phyloP scores from a whole-genome alignment of 257 asterid species.

The Solanum chiquidenum region DNA sequence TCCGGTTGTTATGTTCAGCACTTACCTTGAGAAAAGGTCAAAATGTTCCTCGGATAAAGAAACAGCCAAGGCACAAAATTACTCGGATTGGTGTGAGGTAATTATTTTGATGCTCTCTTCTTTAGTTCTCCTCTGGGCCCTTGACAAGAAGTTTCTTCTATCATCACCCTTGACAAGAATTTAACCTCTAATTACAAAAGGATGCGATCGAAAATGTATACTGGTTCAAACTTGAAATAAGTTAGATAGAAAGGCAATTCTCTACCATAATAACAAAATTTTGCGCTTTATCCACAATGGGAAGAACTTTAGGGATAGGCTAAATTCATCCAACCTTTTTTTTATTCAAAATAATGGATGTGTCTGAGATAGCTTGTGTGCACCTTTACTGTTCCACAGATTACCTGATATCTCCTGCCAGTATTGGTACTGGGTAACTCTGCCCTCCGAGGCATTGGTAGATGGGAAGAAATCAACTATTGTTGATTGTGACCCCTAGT shows the following conservation, averaged over 20 bases:
- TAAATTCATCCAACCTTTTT: not conserved
- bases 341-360: not conserved
- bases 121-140: not conserved
- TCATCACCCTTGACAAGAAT: not conserved
- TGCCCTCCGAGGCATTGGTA: not conserved
- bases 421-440: not conserved
- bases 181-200: not conserved
- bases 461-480: not conserved
- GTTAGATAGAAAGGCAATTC: not conserved
- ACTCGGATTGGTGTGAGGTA: conserved; percentile 98
- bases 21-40: conserved; percentile 62
- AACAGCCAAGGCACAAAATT: conserved; percentile 22
- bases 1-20: conserved; percentile 66
- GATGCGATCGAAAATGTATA: not conserved
- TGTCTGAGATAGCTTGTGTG: not conserved
- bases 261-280: not conserved
- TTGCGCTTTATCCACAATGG: not conserved
- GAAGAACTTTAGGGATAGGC: not conserved
- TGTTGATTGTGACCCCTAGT: not conserved
- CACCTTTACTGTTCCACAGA: not conserved
- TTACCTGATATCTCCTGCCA: not conserved
- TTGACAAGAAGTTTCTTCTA: not conserved
- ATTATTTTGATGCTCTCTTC: not conserved
- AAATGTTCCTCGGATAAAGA: conserved; percentile 30
- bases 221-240: not conserved